Evolutionary conservation across 495 filamentous ascomycete species (phyloP).

Genomic region (Penicillium lagena): DNA sequence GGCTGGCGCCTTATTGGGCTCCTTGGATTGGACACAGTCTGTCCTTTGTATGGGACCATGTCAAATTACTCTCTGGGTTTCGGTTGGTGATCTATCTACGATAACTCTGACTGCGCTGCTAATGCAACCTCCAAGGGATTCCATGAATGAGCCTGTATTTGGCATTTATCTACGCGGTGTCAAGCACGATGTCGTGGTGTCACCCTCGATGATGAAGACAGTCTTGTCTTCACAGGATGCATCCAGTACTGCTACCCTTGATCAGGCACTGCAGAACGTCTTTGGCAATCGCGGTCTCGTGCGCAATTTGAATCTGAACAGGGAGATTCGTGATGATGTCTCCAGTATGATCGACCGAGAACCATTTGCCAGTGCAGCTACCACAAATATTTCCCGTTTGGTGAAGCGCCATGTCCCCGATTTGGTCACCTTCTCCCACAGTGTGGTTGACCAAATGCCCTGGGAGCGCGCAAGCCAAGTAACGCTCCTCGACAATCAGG

Average conservation of each 20-base stretch:
- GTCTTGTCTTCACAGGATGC: constrained; percentile 32
- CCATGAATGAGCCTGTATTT: constrained; percentile 42
- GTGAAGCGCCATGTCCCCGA: constrained; percentile 39
- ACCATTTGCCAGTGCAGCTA: constrained; percentile 32
- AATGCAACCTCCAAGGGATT: constrained; percentile 19
- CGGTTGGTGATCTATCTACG: constrained; percentile 27
- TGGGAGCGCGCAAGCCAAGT: constrained; percentile 52
- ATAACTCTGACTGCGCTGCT: constrained; percentile 5
- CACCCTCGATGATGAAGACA: constrained; percentile 41
- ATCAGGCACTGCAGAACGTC: constrained; percentile 39
- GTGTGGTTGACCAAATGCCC: constrained; percentile 50
- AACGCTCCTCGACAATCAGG: constrained; percentile 20
- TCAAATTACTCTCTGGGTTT: constrained; percentile 30
- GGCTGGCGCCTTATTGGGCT: constrained; percentile 51
- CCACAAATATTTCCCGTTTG: constrained; percentile 20
- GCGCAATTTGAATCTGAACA: constrained; percentile 25
- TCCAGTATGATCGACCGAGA: constrained; percentile 37
- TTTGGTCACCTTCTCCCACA: constrained; percentile 52
- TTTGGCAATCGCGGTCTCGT: constrained; percentile 39
- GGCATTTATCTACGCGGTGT: constrained; percentile 43
- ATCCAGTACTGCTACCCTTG: constrained; percentile 25
- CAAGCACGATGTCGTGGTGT: constrained; percentile 44
- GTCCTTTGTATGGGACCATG: constrained; percentile 38
- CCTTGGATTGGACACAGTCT: constrained; percentile 50
- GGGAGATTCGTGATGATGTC: constrained; percentile 29